These are phyloP conservation scores for Calendula officinalis DNA, from an alignment of 129 eudicot species.

Conservation along the genomic window DNA sequence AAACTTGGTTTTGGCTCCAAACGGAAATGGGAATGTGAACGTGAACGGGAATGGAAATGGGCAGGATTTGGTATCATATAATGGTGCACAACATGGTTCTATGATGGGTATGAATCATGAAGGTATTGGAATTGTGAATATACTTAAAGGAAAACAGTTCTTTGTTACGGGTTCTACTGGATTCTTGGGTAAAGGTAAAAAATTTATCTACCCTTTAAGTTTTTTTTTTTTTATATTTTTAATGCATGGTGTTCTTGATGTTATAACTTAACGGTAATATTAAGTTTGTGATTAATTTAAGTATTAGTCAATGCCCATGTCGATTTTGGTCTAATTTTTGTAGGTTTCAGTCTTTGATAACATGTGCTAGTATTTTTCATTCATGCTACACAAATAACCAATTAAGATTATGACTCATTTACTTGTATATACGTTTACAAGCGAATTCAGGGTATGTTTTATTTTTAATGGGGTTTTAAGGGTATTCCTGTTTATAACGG, in stretches of 20 bases:
- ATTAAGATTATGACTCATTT: no score
- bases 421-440: no score
- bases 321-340: no score
- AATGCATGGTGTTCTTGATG: neutral
- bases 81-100: slow-evolving; percentile 31
- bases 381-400: no score
- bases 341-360: no score
- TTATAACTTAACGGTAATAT: neutral
- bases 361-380: no score
- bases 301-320: neutral
- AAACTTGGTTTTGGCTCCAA: slow-evolving; percentile 52
- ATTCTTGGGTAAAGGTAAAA: slow-evolving; percentile 82
- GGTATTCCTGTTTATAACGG: no score
- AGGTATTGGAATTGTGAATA: slow-evolving; percentile 79
- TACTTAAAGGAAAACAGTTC: slow-evolving; percentile 70
- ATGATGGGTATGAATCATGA: slow-evolving; percentile 51
- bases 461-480: no score
- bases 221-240: neutral
- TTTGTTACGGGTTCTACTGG: slow-evolving; percentile 95
- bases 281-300: neutral
- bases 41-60: slow-evolving; percentile 34
- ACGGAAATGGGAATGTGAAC: slow-evolving; percentile 41
- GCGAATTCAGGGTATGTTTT: no score
- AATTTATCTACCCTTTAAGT: neutral
- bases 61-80: slow-evolving; percentile 44